Base-by-base conservation (phyloP, 2,329 filamentous ascomycete genomes). In the Cordyceps javanica region DNA sequence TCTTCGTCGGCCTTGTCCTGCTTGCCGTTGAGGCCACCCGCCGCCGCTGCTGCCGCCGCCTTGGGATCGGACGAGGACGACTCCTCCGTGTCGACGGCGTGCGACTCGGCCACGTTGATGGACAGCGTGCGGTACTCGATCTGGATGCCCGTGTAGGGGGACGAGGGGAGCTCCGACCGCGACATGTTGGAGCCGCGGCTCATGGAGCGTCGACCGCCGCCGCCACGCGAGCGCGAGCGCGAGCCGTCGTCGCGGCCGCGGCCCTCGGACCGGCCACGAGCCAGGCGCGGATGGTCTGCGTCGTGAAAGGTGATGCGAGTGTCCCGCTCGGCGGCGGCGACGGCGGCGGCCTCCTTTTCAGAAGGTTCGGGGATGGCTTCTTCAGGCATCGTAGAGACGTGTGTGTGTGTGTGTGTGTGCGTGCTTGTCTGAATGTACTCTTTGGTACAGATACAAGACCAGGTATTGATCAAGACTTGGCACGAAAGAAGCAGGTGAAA, bases 111-210 rank as follows among this genome's bases (percentile, higher is more conserved):
- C 6, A 73, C 70, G 11, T 74, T 70, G 55, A 74, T 73, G 45
- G 72, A 74, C 5, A 74, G 61, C 16, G 71, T 73, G n/a, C 72
- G 71, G 59, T 74, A 75, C 57, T 72, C 69, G 55, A 75, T 75
- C 39, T 69, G 73, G 3, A 72, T 64, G 28, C 70, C 72, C 1
- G 68, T 67, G 61, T 72, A 72, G 1, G 70, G 70, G 5, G 69
- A 68, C 1, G 67, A 59, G 10, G 71, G 61, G 16, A 68, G 2
- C 65, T 67, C 66, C 28, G 64, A 61, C 45, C 61, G 62, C 14
- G 65, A 66, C 25, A 57, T 55, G 48, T 59, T 45, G 7, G 62
- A 64, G 25, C 50, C 54, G 10, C 63, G 60, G 41, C 64, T 66
- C 56, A 62, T 5, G 5, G 64, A 66, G 53, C 64, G 61, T 23